Percentiles rank a stretch among this genome's conserved stretches.
Evolutionary conservation across 2,329 filamentous ascomycete genomes (phyloP).

Genomic region (Colletotrichum sp.): DNA sequence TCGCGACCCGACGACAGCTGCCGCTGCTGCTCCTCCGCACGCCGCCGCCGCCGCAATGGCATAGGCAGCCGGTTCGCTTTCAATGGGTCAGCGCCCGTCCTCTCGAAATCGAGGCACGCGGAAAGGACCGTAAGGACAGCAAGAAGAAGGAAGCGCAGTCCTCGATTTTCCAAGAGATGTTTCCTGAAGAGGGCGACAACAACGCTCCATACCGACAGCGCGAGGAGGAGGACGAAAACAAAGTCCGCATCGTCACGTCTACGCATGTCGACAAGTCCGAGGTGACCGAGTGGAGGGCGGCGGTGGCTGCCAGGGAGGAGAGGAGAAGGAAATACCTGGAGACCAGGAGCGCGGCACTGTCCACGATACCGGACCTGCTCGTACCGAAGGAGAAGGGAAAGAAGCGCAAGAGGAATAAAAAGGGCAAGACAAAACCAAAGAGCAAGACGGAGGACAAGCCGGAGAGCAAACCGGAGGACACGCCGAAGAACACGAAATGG

Average conservation of each 20-base stretch:
- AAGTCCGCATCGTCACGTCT: slow-evolving; percentile 15
- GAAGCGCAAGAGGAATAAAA: not conserved
- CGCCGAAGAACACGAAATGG: not conserved
- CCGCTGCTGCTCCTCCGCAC: slow-evolving; percentile 1
- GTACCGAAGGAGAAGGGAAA: not conserved
- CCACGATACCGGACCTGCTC: not conserved
- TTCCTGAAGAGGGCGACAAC: not conserved
- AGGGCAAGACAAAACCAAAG: not conserved
- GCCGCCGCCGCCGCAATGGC: not conserved
- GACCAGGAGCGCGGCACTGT: not conserved
- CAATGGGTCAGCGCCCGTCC: not conserved
- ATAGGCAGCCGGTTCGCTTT: not conserved
- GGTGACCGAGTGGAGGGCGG: not conserved
- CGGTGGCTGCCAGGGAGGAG: not conserved
- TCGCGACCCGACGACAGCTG: slow-evolving; percentile 14
- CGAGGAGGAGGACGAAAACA: not conserved
- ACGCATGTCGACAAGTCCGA: slow-evolving; percentile 3
- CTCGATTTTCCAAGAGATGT: slow-evolving; percentile 16
- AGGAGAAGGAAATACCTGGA: not conserved
- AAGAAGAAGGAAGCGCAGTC: not conserved
- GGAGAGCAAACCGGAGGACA: not conserved
- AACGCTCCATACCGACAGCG: not conserved
- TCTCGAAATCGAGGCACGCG: not conserved
- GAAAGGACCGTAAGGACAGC: not conserved
- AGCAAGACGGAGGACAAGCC: not conserved